phyloP scores from a whole-genome alignment of 305 asterid genomes.

The Solanum hybrid region DNA sequence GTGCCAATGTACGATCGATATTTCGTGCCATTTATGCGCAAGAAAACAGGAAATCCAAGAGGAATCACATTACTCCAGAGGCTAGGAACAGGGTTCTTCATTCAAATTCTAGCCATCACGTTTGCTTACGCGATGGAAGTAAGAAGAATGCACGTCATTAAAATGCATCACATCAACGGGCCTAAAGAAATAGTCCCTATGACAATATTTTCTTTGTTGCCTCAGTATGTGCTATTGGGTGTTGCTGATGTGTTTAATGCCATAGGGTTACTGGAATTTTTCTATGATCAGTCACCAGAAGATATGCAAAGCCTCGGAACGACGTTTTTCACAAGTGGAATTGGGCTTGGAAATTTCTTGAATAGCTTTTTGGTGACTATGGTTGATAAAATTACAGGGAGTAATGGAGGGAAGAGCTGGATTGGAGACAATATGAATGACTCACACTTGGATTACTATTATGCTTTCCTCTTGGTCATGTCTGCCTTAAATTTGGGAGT shows the following conservation, averaged over 20 bases:
- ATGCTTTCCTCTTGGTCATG: conserved; percentile 46
- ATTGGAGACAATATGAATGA: conserved; percentile 64
- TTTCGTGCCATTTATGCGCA: conserved; percentile 58
- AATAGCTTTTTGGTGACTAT: conserved; percentile 64
- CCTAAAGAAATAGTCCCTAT: conserved; percentile 45
- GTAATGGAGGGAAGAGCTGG: conserved; percentile 59
- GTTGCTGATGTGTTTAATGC: conserved; percentile 76
- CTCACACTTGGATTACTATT: conserved; percentile 64
- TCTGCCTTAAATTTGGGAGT: conserved; percentile 38
- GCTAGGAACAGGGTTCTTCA: conserved; percentile 52
- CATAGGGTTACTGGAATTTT: conserved; percentile 70
- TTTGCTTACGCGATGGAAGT: conserved; percentile 44
- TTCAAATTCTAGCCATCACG: conserved; percentile 57
- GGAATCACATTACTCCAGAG: conserved; percentile 67
- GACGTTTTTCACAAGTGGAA: conserved; percentile 76
- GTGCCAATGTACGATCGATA: conserved; percentile 72
- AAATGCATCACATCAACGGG: conserved; percentile 15
- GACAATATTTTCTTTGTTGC: conserved; percentile 55
- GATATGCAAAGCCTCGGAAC: conserved; percentile 83
- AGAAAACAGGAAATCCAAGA: conserved; percentile 55
- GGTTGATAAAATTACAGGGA: conserved; percentile 57
- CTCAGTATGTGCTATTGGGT: conserved; percentile 62
- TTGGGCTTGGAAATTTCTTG: conserved; percentile 73
- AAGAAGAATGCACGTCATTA: conserved; percentile 30
- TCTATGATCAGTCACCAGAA: conserved; percentile 83